Evolutionary conservation across 106 monocot genomes (phyloP), one percentile per base, ranked within the genome.

Genomic region (Acorus gramineus): DNA sequence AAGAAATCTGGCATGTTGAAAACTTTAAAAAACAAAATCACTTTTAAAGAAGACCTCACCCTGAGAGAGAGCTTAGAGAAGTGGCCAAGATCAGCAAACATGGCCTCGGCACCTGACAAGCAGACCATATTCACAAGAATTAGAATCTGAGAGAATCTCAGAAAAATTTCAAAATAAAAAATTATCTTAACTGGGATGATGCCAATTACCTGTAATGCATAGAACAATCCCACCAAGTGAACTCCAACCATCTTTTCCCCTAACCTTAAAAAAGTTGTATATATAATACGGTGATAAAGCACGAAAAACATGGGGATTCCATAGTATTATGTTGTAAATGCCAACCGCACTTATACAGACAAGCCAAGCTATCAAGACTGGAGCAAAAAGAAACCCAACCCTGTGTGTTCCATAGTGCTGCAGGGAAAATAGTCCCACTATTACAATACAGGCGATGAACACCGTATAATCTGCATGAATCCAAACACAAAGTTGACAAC

Each of bases 361-460:
- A 10, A 73, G 73, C 73, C 64, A 73, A 12, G 52, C 44, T 4
- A 73, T 58, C 8, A 73, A 65, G 47, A 73, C 59, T 11, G 73
- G 73, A 13, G 73, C 73, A 65, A 73, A 73, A 12, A 73, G 42
- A 63, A 73, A 73, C 57, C 73, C 50, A 13, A 73, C 57, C 59
- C 52, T 73, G 59, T 65, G 64, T 6, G 73, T 73, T 43, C 73
- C 73, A 14, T 65, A 65, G 51, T 65, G 65, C 9, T 73, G 73
- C 73, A 65, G 59, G 48, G 65, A 43, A 9, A 73, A 73, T 42
- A 73, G 73, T 12, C 5, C 64, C 54, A 66, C n/a, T 13, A 59
- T 8, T 59, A 66, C 46, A 9, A 12, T 5, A 66, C 49, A 73
- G 2, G 71, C 52, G 14, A 47, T 62, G 62, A 54, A 53, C 11